Conservation (phyloP, 495 filamentous ascomycete genomes). For the Cercophora sp. region DNA sequence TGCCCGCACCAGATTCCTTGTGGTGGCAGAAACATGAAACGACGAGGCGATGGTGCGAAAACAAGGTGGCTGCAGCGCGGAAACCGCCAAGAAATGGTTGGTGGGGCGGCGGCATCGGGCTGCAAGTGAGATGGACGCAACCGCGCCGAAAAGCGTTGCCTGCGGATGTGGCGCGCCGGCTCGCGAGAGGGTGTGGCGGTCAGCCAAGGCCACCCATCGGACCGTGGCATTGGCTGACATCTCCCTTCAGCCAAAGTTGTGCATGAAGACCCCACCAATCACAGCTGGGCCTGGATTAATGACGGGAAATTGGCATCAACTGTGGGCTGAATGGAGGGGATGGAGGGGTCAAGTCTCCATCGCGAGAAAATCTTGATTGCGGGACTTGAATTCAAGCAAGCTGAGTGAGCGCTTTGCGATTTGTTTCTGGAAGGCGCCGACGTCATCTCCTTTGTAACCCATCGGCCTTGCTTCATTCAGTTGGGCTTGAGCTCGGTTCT, state of each 20-base stretch:
- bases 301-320: constrained; percentile 10
- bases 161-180: constrained; percentile 5
- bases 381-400: too few species aligned
- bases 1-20: too few species aligned
- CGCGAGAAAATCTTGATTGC: not conserved
- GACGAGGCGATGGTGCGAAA: not conserved
- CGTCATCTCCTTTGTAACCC: too few species aligned
- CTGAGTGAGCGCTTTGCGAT: too few species aligned
- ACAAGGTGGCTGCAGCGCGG: constrained; percentile 2
- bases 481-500: too few species aligned
- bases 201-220: not conserved
- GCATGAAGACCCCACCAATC: constrained; percentile 8
- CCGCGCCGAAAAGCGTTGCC: too few species aligned
- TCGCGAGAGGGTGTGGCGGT: not conserved
- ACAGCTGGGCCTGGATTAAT: not conserved
- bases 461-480: too few species aligned
- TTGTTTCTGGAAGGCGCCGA: too few species aligned
- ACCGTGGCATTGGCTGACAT: not conserved
- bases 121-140: too few species aligned
- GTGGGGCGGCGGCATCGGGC: not conserved
- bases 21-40: too few species aligned
- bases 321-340: not conserved
- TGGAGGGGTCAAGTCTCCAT: constrained; percentile 1
- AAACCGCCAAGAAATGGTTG: not conserved
- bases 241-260: not conserved